Percentiles rank a stretch among this genome's conserved stretches.
phyloP scores from a whole-genome alignment of 1,284 basidiomycete species.

The Cutaneotrichosporon arboriforme region DNA sequence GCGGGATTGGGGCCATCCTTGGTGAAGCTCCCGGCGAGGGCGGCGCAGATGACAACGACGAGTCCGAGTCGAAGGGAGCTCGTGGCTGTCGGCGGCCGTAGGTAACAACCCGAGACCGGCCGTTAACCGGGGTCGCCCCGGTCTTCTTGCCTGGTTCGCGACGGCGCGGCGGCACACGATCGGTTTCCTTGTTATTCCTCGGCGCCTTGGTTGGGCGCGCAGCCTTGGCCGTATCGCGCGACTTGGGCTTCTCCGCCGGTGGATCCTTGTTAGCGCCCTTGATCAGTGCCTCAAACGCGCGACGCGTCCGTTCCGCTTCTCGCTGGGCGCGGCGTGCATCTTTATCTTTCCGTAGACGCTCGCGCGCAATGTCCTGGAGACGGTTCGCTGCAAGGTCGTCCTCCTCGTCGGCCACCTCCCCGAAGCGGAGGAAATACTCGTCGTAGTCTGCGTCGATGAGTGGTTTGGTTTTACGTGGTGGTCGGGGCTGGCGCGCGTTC shows the following conservation, averaged over 20 bases:
- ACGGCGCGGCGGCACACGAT: too few relatives aligned
- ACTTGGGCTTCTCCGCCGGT: neutral
- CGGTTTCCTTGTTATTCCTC: neutral
- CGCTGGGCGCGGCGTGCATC: constrained; percentile 18
- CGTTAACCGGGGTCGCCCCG: neutral
- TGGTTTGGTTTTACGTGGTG: constrained; percentile 5
- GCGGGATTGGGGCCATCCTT: too few relatives aligned
- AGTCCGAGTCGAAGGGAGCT: neutral
- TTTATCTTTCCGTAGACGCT: constrained; percentile 26
- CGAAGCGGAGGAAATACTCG: constrained; percentile 37
- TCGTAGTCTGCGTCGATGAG: constrained; percentile 35
- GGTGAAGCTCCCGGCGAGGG: neutral
- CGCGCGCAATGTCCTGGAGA: constrained; percentile 34
- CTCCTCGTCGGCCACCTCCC: constrained; percentile 27
- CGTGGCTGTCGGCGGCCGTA: constrained; percentile 10
- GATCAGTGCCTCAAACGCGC: constrained; percentile 29
- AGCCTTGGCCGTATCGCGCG: constrained; percentile 1
- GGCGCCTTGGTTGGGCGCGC: neutral
- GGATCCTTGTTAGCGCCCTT: constrained; percentile 12
- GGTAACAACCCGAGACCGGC: constrained; percentile 1
- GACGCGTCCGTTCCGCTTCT: constrained; percentile 22
- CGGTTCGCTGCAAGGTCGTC: constrained; percentile 15
- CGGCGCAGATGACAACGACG: constrained; percentile 11
- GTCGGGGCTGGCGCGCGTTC: neutral
- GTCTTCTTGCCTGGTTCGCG: too few relatives aligned